Evolutionary conservation across 805 yeast genomes (phyloP).

Genomic region (Sugiyamaella chiloensis): DNA sequence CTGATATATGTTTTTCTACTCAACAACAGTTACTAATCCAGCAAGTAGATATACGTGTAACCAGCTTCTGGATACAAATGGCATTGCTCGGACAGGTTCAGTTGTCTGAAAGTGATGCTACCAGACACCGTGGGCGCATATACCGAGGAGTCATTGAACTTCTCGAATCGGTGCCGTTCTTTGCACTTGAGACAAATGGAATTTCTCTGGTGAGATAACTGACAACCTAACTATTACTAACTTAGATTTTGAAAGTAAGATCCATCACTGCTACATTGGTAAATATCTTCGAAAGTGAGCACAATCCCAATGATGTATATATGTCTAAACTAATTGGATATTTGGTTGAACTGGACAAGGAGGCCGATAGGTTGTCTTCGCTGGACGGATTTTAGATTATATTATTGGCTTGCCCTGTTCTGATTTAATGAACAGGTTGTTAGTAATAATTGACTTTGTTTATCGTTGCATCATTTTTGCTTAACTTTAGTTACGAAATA

Average conservation of each 20-base stretch:
- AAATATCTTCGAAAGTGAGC: background rate
- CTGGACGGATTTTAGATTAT: no score
- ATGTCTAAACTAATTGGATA: background rate
- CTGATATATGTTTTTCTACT: background rate
- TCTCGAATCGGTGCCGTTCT: background rate
- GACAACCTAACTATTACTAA: background rate
- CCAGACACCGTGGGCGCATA: background rate
- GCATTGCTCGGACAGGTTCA: background rate
- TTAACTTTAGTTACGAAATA: no score
- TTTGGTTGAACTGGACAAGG: background rate
- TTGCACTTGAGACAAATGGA: background rate
- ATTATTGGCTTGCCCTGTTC: no score
- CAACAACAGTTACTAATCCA: background rate
- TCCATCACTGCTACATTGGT: background rate
- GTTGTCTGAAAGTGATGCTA: background rate
- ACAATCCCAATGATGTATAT: background rate
- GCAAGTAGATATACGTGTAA: background rate
- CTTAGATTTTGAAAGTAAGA: background rate
- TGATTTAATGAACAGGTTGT: no score
- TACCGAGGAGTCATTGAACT: background rate
- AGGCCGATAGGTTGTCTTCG: no score
- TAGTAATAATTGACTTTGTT: no score
- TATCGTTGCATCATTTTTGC: no score
- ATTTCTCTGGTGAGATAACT: background rate
- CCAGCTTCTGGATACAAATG: background rate